phyloP scores from a whole-genome alignment of 1,284 basidiomycete genomes.

The Exsudoporus floridanus region DNA sequence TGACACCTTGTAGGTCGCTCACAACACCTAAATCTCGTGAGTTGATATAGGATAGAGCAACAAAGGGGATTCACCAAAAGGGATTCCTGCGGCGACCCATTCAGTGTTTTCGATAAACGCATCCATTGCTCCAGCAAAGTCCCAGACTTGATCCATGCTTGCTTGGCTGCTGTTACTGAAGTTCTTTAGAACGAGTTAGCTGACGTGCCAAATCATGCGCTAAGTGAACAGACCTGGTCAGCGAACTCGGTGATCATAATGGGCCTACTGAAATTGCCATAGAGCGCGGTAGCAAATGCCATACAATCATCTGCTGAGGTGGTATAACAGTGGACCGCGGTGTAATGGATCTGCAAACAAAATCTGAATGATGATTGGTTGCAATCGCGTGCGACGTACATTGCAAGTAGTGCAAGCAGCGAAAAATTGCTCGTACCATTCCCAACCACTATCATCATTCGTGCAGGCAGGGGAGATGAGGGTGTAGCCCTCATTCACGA shows the following conservation, averaged over 20 bases:
- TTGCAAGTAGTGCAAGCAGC: constrained; percentile 47
- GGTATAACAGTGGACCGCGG: constrained; percentile 66
- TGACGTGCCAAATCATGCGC: too few species aligned
- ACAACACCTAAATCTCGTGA: constrained; percentile 49
- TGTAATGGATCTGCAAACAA: constrained; percentile 45
- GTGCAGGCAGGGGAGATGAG: constrained; percentile 70
- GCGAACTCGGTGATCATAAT: constrained; percentile 73
- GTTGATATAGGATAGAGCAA: neutral
- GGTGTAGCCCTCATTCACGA: constrained; percentile 53
- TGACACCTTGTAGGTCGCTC: constrained; percentile 65
- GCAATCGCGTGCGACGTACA: constrained; percentile 41
- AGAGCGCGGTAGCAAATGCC: constrained; percentile 49
- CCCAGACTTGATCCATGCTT: constrained; percentile 42
- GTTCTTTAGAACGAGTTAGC: constrained; percentile 43
- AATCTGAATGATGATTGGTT: constrained; percentile 1
- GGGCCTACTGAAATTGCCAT: constrained; percentile 46
- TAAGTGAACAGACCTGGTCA: constrained; percentile 46
- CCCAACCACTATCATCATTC: constrained; percentile 52
- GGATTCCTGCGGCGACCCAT: too few species aligned
- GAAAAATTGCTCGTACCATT: constrained; percentile 64
- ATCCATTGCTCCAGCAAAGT: constrained; percentile 64
- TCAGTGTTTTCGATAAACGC: too few species aligned
- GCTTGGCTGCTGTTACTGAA: constrained; percentile 62
- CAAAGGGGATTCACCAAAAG: constrained; percentile 53
- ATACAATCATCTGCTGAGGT: too few species aligned